Conservation (phyloP, 257 asterid species). For the Solanum paucissectum region DNA sequence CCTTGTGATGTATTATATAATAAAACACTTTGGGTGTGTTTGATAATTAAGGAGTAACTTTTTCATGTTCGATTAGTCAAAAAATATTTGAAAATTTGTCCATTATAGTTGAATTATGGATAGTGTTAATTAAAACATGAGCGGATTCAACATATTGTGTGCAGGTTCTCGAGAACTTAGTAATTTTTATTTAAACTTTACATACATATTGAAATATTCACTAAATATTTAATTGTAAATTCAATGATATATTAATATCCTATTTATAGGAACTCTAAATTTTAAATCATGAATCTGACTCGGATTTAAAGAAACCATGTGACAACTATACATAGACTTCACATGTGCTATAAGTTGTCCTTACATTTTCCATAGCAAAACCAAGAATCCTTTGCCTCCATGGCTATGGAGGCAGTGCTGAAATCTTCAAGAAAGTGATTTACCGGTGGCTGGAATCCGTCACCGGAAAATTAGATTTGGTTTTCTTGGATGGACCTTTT, state of each 20-base stretch:
- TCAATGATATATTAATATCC: not conserved
- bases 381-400: conserved; percentile 27
- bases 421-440: conserved; percentile 14
- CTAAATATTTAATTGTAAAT: no score
- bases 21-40: not conserved
- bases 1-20: not conserved
- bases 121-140: no score
- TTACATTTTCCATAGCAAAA: not conserved
- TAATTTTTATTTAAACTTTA: no score
- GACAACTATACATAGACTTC: not conserved
- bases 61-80: no score
- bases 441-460: conserved; percentile 20
- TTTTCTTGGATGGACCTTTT: conserved; percentile 23
- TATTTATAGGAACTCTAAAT: no score
- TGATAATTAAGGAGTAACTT: not conserved
- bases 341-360: no score
- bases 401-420: conserved; percentile 23
- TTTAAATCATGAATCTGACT: no score
- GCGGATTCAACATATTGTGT: not conserved
- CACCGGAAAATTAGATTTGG: conserved; percentile 13
- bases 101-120: not conserved
- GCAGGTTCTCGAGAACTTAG: no score
- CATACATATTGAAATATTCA: not conserved
- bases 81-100: not conserved
- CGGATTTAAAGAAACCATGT: not conserved